Conservation (phyloP, 2,329 filamentous ascomycete species). For the Colletotrichum lindemuthianum region DNA sequence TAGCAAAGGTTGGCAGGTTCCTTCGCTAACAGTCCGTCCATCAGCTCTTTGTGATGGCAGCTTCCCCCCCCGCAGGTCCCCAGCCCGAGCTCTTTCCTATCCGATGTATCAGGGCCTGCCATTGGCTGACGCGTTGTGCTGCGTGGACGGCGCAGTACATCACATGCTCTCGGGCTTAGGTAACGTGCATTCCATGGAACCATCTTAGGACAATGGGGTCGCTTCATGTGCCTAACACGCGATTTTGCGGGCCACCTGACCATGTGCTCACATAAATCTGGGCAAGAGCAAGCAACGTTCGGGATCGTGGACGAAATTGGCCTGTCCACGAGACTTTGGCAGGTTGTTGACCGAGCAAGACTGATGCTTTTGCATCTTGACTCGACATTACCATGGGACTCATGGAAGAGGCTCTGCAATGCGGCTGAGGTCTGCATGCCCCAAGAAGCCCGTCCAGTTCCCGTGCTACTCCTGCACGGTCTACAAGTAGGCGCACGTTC, state of each 20-base stretch:
- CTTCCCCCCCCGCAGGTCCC: constrained; percentile 3
- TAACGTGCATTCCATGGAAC: constrained; percentile 1
- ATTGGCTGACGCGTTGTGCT: constrained; percentile 29
- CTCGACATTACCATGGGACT: too few species aligned
- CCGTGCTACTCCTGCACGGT: constrained; percentile 25
- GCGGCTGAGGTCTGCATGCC: constrained; percentile 19
- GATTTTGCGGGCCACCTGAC: constrained; percentile 5
- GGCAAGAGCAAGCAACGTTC: too few species aligned
- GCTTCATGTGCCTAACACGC: constrained; percentile 2
- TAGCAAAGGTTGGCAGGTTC: constrained; percentile 11
- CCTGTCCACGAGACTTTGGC: too few species aligned
- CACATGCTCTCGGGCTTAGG: constrained; percentile 29
- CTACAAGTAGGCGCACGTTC: constrained; percentile 25
- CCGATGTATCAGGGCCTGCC: constrained; percentile 3
- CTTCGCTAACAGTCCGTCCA: constrained; percentile 19
- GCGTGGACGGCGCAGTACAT: constrained; percentile 11
- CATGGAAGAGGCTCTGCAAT: neutral
- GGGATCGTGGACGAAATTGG: too few species aligned
- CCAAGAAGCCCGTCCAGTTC: neutral
- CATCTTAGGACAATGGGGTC: neutral
- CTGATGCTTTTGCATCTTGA: too few species aligned
- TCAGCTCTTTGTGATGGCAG: constrained; percentile 1
- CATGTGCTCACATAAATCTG: too few species aligned
- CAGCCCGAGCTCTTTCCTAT: constrained; percentile 18
- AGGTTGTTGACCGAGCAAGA: too few species aligned